Base-by-base conservation (phyloP, 1,284 basidiomycete genomes). In the Ceratobasidium sp. region DNA sequence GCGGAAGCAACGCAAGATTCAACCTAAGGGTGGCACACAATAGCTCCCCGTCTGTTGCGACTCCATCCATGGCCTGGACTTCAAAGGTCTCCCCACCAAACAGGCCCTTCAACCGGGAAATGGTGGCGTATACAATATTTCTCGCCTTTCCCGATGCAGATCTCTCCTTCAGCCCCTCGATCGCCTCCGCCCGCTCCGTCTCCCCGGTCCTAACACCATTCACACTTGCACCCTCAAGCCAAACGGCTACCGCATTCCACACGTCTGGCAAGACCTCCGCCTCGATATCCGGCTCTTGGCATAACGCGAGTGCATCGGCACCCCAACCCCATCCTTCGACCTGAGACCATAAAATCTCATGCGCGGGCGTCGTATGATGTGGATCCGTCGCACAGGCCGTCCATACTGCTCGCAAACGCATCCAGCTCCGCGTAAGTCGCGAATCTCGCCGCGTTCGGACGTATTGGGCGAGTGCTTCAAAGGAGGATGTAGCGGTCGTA, bases 271-370 rank as follows among this genome's bases (percentile, higher is more conserved):
- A 87, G 2, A 85, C 79, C 23, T n/a, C 73, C 28, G 74, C 78
- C 1, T 79, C 69, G 20, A 86, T 78, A 50, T 81, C 82, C 20
- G 78, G 42, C n/a, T 17, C 79, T 74, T n/a, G 67, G 69, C 20
- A 76, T 81, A 81, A 78, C 1, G 82, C 80, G 12, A 90, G 81
- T 1, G 92, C 84, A 61, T 94, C 91, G 0, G 88, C 87, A 15
- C 85, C 87, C 95, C 95, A 97, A 0, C 88, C 90, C 89, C 93
- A 93, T 1, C 90, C 91, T 17, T 86, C 85, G 5, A 97, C 87
- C 82, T 96, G 95, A 74, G 92, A 95, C 97, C 96, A 98, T 3
- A 94, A 86, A 64, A 98, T 91, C 78, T 96, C 95, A 84, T 99
- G 96, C 20, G 88, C 88, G 0, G 94, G 95, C 7, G 91, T 93